A percentile compares a stretch with the other conserved stretches of the same genome.
phyloP scores from a whole-genome alignment of 805 yeast genomes.

The Zygoascus tannicola region DNA sequence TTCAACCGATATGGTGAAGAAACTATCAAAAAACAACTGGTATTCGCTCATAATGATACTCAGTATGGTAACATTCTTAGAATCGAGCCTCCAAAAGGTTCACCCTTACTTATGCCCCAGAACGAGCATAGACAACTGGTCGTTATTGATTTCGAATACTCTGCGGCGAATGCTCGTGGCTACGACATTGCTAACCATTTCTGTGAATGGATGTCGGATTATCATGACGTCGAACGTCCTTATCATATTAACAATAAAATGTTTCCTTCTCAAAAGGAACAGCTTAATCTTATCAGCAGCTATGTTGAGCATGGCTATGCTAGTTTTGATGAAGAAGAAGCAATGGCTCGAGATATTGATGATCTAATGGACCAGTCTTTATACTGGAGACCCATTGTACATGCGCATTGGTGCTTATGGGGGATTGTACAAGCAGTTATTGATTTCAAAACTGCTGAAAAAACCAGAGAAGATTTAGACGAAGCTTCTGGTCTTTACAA shows the following conservation, averaged over 20 bases:
- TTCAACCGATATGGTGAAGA: slow-evolving; percentile 36
- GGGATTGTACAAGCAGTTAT: slow-evolving; percentile 72
- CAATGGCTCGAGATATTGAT: slow-evolving; percentile 38
- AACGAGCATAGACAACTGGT: slow-evolving; percentile 64
- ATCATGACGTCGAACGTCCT: slow-evolving; percentile 51
- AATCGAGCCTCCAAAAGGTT: slow-evolving; percentile 38
- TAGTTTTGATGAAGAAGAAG: slow-evolving; percentile 26
- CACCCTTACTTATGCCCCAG: slow-evolving; percentile 40
- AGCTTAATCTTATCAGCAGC: slow-evolving; percentile 61
- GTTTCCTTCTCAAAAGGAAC: slow-evolving; percentile 64
- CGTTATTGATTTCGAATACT: slow-evolving; percentile 93
- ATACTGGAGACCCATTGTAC: slow-evolving; percentile 74
- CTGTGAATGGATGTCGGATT: slow-evolving; percentile 95
- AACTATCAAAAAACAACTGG: slow-evolving; percentile 41
- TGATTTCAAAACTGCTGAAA: slow-evolving; percentile 36
- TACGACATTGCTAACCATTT: slow-evolving; percentile 90
- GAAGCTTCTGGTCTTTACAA: slow-evolving; percentile 33
- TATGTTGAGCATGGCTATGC: slow-evolving; percentile 50
- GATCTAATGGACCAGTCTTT: slow-evolving; percentile 54
- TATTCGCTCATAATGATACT: slow-evolving; percentile 92
- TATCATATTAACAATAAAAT: slow-evolving; percentile 45
- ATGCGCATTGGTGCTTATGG: slow-evolving; percentile 83
- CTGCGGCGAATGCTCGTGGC: slow-evolving; percentile 84
- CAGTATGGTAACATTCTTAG: slow-evolving; percentile 90
- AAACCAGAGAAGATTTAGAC: slow-evolving; percentile 23